A percentile compares a stretch with the other conserved stretches of the same genome.
Conservation (phyloP, 192 early-diverging fungal genomes). For the Mortierella claussenii region DNA sequence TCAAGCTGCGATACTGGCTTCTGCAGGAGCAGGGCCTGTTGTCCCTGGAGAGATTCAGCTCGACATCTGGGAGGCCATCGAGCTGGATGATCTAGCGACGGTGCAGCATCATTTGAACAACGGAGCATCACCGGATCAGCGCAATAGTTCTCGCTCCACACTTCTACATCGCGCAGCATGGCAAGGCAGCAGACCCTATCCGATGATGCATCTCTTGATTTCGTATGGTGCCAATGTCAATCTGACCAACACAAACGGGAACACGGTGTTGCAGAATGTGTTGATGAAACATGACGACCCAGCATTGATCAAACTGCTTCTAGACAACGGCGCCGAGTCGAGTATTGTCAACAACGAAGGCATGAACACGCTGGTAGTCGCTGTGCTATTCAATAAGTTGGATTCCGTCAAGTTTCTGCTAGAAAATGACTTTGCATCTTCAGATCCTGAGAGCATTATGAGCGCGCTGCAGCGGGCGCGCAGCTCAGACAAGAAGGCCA, state of each 20-base stretch:
- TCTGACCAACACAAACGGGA: constrained; percentile 42
- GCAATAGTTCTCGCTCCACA: constrained; percentile 34
- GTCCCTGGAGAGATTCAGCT: neutral
- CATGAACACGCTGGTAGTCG: constrained; percentile 41
- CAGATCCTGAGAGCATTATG: constrained; percentile 13
- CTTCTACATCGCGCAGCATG: constrained; percentile 37
- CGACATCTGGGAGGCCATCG: constrained; percentile 44
- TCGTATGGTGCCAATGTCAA: constrained; percentile 46
- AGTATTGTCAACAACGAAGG: constrained; percentile 38
- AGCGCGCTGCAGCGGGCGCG: constrained; percentile 27
- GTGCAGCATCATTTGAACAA: constrained; percentile 32
- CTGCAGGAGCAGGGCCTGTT: no score
- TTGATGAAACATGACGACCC: constrained; percentile 54
- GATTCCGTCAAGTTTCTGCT: constrained; percentile 37
- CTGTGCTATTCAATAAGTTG: constrained; percentile 34
- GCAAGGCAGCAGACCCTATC: constrained; percentile 24
- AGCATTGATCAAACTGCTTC: constrained; percentile 24
- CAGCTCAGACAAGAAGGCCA: constrained; percentile 35
- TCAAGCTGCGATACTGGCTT: neutral
- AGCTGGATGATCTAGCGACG: constrained; percentile 25
- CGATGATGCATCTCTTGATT: constrained; percentile 42
- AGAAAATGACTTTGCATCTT: constrained; percentile 34
- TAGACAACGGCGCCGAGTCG: constrained; percentile 43
- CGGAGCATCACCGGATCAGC: constrained; percentile 41
- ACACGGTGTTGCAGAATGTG: constrained; percentile 44